These are phyloP conservation scores for Clitopilus passeckerianus DNA, from an alignment of 768 basidiomycete genomes.

Conservation along the genomic window DNA sequence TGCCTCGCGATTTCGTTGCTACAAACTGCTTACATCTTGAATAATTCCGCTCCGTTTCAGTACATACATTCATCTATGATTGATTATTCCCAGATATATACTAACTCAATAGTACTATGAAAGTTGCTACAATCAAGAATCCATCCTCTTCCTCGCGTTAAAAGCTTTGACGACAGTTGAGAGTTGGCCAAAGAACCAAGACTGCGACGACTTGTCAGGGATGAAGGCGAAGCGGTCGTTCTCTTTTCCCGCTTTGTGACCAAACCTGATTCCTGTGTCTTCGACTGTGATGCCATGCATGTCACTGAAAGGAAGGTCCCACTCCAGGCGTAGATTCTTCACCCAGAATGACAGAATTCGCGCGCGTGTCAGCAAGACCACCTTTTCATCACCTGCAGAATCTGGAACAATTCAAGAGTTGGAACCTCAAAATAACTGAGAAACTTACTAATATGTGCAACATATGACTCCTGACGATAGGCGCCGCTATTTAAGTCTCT, in stretches of 20 bases:
- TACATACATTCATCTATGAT: background rate
- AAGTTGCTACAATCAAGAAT: conserved; percentile 23
- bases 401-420: conserved; percentile 33
- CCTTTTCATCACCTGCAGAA: conserved; percentile 73
- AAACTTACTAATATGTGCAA: conserved; percentile 83
- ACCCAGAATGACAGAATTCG: conserved; percentile 83
- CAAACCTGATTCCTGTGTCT: conserved; percentile 85
- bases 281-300: conserved; percentile 87
- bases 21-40: background rate
- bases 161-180: conserved; percentile 73
- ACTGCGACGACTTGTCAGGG: conserved; percentile 67
- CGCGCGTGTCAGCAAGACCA: conserved; percentile 73
- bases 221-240: conserved; percentile 75
- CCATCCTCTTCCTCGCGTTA: conserved; percentile 73
- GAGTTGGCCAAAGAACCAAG: conserved; percentile 79
- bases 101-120: conserved; percentile 10
- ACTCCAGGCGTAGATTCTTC: conserved; percentile 77
- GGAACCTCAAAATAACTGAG: background rate
- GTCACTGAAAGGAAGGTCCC: conserved; percentile 87
- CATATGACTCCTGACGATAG: conserved; percentile 80
- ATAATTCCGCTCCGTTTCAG: background rate
- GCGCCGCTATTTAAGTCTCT: conserved; percentile 88
- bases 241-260: conserved; percentile 72
- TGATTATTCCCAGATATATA: background rate
- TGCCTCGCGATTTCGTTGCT: background rate